These are phyloP conservation scores for Alternaria gansuensis DNA, from an alignment of 2,329 filamentous ascomycete species.

Conservation along the genomic window DNA sequence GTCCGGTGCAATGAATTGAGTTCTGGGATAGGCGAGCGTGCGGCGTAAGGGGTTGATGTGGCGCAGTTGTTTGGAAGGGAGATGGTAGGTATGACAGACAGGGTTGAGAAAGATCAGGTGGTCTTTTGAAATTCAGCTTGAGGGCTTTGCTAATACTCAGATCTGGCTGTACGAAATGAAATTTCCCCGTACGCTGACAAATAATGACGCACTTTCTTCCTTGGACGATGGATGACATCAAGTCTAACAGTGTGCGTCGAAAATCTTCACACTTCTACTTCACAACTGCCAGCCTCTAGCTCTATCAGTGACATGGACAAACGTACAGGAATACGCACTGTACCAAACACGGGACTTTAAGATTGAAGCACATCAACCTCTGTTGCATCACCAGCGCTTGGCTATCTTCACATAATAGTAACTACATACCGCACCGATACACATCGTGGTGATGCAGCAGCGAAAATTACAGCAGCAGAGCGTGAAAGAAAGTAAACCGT, in stretches of 20 bases:
- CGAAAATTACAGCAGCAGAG: conserved; percentile 26
- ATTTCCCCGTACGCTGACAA: not conserved
- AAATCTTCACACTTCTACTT: not conserved
- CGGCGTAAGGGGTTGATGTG: conserved; percentile 4
- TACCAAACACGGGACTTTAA: not conserved
- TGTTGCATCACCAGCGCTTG: not conserved
- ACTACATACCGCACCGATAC: conserved; percentile 27
- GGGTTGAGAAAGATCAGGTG: not conserved
- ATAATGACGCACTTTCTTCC: not conserved
- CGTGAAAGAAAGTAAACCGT: no score
- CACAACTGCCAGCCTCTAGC: not conserved
- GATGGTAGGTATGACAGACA: not conserved
- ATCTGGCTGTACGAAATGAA: not conserved
- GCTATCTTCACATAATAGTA: not conserved
- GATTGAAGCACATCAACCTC: not conserved
- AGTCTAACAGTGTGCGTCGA: not conserved
- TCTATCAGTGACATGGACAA: not conserved
- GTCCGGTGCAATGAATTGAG: not conserved
- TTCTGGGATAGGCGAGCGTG: not conserved
- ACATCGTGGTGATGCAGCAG: conserved; percentile 33
- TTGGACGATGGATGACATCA: not conserved
- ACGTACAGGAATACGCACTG: not conserved
- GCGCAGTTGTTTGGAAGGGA: not conserved
- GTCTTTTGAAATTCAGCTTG: not conserved
- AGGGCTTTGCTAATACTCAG: not conserved